Base-by-base conservation (phyloP, 2,329 filamentous ascomycete genomes). In the Penicillium oxalicum region DNA sequence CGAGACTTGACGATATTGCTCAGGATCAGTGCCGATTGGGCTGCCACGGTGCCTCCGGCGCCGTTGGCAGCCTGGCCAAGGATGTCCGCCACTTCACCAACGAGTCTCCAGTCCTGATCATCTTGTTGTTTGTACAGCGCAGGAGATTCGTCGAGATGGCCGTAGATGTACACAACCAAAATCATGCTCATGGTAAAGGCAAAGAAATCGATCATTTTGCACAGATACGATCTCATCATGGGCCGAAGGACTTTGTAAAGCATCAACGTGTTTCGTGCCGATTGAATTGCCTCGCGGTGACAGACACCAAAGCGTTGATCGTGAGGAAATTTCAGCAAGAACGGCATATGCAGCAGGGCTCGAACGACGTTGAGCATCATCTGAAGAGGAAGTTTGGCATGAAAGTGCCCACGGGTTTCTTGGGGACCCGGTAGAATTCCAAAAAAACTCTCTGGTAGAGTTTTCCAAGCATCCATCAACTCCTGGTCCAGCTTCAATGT, bases 131-230 rank as follows among this genome's bases (percentile, higher is more conserved):
- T 56, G 39, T 42, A 63, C 39, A 57, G 49, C 36, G 48, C 58
- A 13, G 44, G 45, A 8, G 39, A 52, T 1, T 54, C 52, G 25
- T 60, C 55, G 6, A 65, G 67, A 37, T 64, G 64, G n/a, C 67
- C 66, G 24, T 74, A 60, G 11, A 76, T 53, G 45, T 75, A 70
- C 32, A 76, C 59, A 3, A 73, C 57, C 4, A 78, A 53, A 1
- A 76, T 61, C 55, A 76, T 68, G 11, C 72, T 68, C 4, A 70
- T 68, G 1, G 65, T 75, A 51, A 78, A 77, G 2, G 68, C 69
- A 44, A 72, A 62, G 43, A 77, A 78, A 50, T 78, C 75, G 40
- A 73, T 63, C 33, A 76, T 53, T 39, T 76, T 75, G 60, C 74
- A 76, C 8, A 71, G 58, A 41, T 70, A 68, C 5, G 68, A 60